These are phyloP conservation scores for Phytophthora citrophthora DNA, from an alignment of 352 stramenopile species.

Conservation along the genomic window DNA sequence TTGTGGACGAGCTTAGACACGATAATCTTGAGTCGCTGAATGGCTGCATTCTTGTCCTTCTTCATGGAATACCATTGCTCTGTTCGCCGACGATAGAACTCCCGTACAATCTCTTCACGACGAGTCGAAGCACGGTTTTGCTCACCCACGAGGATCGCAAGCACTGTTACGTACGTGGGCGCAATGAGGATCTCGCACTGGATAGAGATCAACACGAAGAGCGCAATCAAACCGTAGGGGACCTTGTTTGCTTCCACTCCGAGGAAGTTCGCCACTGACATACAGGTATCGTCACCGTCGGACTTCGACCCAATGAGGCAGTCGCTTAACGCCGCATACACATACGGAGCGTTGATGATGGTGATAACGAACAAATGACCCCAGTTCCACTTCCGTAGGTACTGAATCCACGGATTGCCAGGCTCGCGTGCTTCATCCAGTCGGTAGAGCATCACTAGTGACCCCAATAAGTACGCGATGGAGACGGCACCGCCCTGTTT, in stretches of 20 bases:
- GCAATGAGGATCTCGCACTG: conserved; percentile 79
- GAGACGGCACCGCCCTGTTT: conserved; percentile 77
- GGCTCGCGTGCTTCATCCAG: conserved; percentile 72
- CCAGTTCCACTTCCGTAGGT: conserved; percentile 86
- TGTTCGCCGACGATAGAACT: conserved; percentile 71
- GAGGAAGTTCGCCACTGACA: conserved; percentile 75
- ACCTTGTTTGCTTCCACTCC: conserved; percentile 61
- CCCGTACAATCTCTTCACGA: conserved; percentile 67
- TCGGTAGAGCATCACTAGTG: conserved; percentile 80
- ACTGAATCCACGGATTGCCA: conserved; percentile 69
- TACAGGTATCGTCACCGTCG: conserved; percentile 46
- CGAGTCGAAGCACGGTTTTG: conserved; percentile 51
- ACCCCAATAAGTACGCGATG: conserved; percentile 71
- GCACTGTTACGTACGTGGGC: conserved; percentile 66
- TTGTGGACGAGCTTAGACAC: conserved; percentile 90
- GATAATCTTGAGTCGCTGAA: conserved; percentile 87
- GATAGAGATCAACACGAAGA: conserved; percentile 87
- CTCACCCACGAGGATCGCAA: conserved; percentile 54
- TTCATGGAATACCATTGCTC: conserved; percentile 82
- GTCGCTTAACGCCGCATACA: conserved; percentile 55
- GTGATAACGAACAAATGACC: conserved; percentile 81
- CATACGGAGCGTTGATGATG: conserved; percentile 67
- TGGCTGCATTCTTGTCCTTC: conserved; percentile 82
- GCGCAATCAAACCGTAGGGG: conserved; percentile 72
- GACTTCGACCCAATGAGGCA: conserved; percentile 49